Base-by-base conservation (phyloP, 2,329 filamentous ascomycete genomes). In the Alternaria angustiovoidea region DNA sequence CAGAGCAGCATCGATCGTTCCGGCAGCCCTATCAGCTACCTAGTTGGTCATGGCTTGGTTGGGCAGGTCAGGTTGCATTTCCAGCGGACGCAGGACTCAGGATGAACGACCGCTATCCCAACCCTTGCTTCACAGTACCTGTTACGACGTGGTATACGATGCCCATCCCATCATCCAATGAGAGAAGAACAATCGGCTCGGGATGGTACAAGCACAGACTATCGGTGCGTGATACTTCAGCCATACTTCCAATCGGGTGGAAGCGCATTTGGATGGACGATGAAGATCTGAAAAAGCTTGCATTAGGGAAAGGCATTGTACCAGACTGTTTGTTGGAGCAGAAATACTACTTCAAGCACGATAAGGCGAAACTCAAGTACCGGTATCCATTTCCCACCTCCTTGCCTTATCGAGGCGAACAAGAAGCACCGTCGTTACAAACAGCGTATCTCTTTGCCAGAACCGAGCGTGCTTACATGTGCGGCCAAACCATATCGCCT, bases 91-190 rank as follows among this genome's bases (percentile, higher is more conserved):
- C 12, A 6, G 28, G 28, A 36, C 32, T 36, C 0, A 36, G 32
- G 14, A 36, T 30, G 28, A 30, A 30, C 5, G 28, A 30, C 0
- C 28, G 28, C 11, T 30, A 30, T 30, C 28, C 28, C 5, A 30
- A 30, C 28, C 32, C 32, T 36, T 16, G 32, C 14, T 38, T 38
- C 4, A 38, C 34, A 4, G 34, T n/a, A 38, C 16, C 34, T 8
- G 16, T 38, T 6, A 0, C 16, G 6, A 38, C 14, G 6, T 38
- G 34, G 16, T 38, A 38, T n/a, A 38, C 34, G 5, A n/a, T 2
- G 16, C 6, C 16, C 0, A 8, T 1, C 4, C 34, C 16, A n/a
- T n/a, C 34, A 7, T 38, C 16, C 3, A 7, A 0, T 18, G 34
- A 38, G 0, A 2, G 16, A 3, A 38, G 34, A 8, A 14, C 2